Percentiles rank a stretch among this genome's conserved stretches.
Evolutionary conservation across 2,329 filamentous ascomycete species (phyloP).

Genomic region (Aspergillus sp.): DNA sequence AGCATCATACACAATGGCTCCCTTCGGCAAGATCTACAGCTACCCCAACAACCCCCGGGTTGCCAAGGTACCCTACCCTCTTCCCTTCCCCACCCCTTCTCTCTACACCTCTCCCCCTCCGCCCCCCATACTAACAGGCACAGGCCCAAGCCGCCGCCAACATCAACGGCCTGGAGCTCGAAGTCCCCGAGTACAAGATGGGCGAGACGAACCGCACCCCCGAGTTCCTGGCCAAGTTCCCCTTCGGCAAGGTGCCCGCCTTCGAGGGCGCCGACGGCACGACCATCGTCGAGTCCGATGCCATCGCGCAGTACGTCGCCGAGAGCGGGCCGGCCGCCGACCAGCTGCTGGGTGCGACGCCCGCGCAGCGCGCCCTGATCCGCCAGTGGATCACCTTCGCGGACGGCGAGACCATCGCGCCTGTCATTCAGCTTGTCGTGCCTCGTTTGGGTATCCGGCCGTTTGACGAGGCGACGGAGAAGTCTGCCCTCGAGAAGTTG

Average conservation of each 20-base stretch:
- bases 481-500: slow-evolving; percentile 13
- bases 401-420: slow-evolving; percentile 29
- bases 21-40: slow-evolving; percentile 17
- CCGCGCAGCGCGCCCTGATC: slow-evolving; percentile 43
- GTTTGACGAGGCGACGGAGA: slow-evolving; percentile 22
- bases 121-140: background rate
- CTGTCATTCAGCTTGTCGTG: slow-evolving; percentile 16
- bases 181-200: slow-evolving; percentile 39
- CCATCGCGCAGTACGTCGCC: slow-evolving; percentile 49
- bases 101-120: too few relatives aligned
- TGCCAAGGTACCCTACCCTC: slow-evolving; percentile 12
- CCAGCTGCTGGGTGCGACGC: slow-evolving; percentile 47
- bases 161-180: slow-evolving; percentile 34
- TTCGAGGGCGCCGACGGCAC: slow-evolving; percentile 48
- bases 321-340: slow-evolving; percentile 43
- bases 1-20: slow-evolving; percentile 9
- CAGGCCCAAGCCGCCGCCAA: slow-evolving; percentile 31
- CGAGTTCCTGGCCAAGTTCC: slow-evolving; percentile 52
- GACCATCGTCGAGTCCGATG: slow-evolving; percentile 45
- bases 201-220: slow-evolving; percentile 43
- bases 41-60: slow-evolving; percentile 23
- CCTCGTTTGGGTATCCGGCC: slow-evolving; percentile 18
- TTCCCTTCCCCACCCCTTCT: background rate
- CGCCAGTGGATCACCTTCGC: slow-evolving; percentile 48
- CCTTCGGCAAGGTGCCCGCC: slow-evolving; percentile 51